Base-by-base conservation (phyloP, 257 asterid genomes). In the Eucommia ulmoides region DNA sequence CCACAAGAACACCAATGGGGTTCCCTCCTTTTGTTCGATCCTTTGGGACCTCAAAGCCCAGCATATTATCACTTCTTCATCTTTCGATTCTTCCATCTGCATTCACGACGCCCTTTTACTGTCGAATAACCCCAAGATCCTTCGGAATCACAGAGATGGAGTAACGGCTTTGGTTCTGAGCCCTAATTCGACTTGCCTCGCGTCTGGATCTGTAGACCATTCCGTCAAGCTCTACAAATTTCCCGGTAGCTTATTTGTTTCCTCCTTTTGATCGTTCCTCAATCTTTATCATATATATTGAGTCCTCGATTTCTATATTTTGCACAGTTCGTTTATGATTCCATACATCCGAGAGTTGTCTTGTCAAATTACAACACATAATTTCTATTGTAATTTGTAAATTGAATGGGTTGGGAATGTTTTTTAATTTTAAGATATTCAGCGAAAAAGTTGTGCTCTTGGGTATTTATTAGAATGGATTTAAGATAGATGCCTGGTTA, bases 181-280 rank as follows among this genome's bases (percentile, higher is more conserved):
- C 53, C 84, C 89, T 33, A 77, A 86, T 79, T 86, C 91, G 50
- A 81, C 84, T 19, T 91, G 96, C 60, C 89, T 91, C 22, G 99
- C 99, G 50, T 91, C 96, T 21, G 99, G 93, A 17, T 86, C 99
- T 50, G 33, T 86, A 33, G 96, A 86, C 81, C 95, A 75, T 66
- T 81, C 94, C 1, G 99, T 86, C 63, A 91, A 91, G 77, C 92
- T 91, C 63, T 86, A 80, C 66, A 86, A 86, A 69, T 86, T 91
- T 41, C 99, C 96, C 0, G 82, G 97, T 84, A 73, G 60, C 23
- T n/a, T n/a, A n/a, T n/a, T n/a, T n/a, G n/a, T n/a, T n/a, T n/a
- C n/a, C n/a, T n/a, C n/a, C n/a, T n/a, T n/a, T n/a, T n/a, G n/a
- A n/a, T n/a, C n/a, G n/a, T n/a, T n/a, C n/a, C n/a, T n/a, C n/a